Evolutionary conservation across 345 rosid genomes (phyloP).

Genomic region (Diplotaxis tenuifolia): DNA sequence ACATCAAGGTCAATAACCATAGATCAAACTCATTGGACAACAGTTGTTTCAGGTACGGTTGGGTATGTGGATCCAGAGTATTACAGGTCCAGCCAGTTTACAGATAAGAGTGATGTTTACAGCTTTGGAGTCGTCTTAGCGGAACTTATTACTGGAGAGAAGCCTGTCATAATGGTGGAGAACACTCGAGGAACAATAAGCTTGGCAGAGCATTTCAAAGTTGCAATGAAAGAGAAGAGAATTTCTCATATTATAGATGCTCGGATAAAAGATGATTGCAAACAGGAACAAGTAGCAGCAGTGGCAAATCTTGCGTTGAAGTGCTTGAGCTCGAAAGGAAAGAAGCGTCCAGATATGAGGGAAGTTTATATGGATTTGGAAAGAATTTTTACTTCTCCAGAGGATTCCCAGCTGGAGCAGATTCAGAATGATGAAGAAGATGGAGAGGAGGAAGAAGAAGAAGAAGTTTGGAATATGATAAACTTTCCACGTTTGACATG

Average conservation of each 20-base stretch:
- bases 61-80: slow-evolving; percentile 36
- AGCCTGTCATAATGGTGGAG: slow-evolving; percentile 34
- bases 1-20: slow-evolving; percentile 29
- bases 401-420: not conserved
- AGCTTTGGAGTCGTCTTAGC: slow-evolving; percentile 32
- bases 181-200: slow-evolving; percentile 42
- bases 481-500: slow-evolving; percentile 21
- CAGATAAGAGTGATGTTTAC: slow-evolving; percentile 34
- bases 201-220: slow-evolving; percentile 45
- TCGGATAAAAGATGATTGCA: slow-evolving; percentile 40
- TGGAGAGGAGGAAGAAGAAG: not conserved
- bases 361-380: slow-evolving; percentile 48
- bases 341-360: slow-evolving; percentile 54
- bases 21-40: slow-evolving; percentile 33
- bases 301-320: slow-evolving; percentile 46
- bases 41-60: not conserved
- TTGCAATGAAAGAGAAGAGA: slow-evolving; percentile 43
- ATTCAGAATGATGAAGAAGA: not conserved
- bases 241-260: slow-evolving; percentile 42
- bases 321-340: slow-evolving; percentile 51
- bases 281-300: slow-evolving; percentile 45
- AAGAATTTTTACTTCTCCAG: slow-evolving; percentile 12
- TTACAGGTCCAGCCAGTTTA: slow-evolving; percentile 23
- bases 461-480: not conserved
- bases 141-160: slow-evolving; percentile 15